Evolutionary conservation across 441 rosid genomes (phyloP).

Genomic region (Arabidopsis lyrata): DNA sequence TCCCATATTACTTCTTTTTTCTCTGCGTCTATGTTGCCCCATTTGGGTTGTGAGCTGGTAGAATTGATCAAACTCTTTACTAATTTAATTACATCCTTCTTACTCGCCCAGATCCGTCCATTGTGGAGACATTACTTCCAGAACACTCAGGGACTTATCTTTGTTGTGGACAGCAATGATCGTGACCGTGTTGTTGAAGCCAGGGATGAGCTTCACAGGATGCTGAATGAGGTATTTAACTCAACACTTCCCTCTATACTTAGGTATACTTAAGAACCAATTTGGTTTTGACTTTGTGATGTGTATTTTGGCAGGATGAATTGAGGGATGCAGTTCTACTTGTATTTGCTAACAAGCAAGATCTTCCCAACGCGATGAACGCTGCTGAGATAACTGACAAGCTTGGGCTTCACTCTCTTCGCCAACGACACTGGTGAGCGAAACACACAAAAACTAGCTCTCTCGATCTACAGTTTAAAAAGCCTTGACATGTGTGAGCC

Average conservation of each 20-base stretch:
- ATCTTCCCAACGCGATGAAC: conserved; percentile 55
- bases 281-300: conserved; percentile 1
- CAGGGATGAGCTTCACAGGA: conserved; percentile 54
- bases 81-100: background rate
- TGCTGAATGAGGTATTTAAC: conserved; percentile 49
- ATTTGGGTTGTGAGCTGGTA: background rate
- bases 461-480: background rate
- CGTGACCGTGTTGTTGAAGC: conserved; percentile 58
- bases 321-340: conserved; percentile 53
- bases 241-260: background rate
- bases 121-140: conserved; percentile 58
- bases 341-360: conserved; percentile 54
- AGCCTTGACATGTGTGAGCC: background rate
- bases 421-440: conserved; percentile 54
- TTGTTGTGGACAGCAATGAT: conserved; percentile 55
- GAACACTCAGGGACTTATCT: conserved; percentile 55
- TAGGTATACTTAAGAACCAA: background rate
- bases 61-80: background rate
- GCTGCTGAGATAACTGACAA: conserved; percentile 63
- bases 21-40: background rate
- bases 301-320: conserved; percentile 40
- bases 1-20: background rate
- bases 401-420: conserved; percentile 60
- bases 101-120: conserved; percentile 48
- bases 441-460: background rate